Evolutionary conservation across 805 yeast species (phyloP).

Genomic region (Lipomyces anomalus): DNA sequence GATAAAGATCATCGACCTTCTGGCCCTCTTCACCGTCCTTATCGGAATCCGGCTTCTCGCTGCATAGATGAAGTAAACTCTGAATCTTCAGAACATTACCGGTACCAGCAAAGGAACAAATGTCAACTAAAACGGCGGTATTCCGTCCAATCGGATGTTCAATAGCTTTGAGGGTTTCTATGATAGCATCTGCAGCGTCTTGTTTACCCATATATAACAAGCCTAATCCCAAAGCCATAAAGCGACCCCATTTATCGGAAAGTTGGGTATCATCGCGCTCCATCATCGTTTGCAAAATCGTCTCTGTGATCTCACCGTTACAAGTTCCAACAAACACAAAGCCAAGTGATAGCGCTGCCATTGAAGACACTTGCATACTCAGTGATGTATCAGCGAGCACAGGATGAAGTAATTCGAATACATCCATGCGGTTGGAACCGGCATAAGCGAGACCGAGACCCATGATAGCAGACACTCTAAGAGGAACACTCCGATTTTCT

Average conservation of each 20-base stretch:
- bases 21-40: conserved; percentile 31
- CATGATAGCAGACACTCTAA: conserved; percentile 75
- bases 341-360: conserved; percentile 89
- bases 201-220: conserved; percentile 87
- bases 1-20: conserved; percentile 53
- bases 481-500: conserved; percentile 52
- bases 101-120: conserved; percentile 95
- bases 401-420: conserved; percentile 71
- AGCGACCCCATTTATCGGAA: conserved; percentile 79
- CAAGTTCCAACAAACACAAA: conserved; percentile 94
- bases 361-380: conserved; percentile 70
- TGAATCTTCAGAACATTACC: conserved; percentile 96
- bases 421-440: conserved; percentile 83
- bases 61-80: conserved; percentile 76
- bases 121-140: conserved; percentile 79
- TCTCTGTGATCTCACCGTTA: conserved; percentile 89
- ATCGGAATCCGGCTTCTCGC: conserved; percentile 37
- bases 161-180: conserved; percentile 89
- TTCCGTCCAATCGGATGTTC: conserved; percentile 91
- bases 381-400: conserved; percentile 70
- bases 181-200: conserved; percentile 79
- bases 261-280: conserved; percentile 78
- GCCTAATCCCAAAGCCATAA: conserved; percentile 88
- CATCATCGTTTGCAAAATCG: conserved; percentile 80
- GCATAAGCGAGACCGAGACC: conserved; percentile 95